Percentiles rank a stretch among this genome's conserved stretches.
These are phyloP conservation scores for Rhododendron simsii DNA, from an alignment of 148 eudicot species.

Conservation along the genomic window DNA sequence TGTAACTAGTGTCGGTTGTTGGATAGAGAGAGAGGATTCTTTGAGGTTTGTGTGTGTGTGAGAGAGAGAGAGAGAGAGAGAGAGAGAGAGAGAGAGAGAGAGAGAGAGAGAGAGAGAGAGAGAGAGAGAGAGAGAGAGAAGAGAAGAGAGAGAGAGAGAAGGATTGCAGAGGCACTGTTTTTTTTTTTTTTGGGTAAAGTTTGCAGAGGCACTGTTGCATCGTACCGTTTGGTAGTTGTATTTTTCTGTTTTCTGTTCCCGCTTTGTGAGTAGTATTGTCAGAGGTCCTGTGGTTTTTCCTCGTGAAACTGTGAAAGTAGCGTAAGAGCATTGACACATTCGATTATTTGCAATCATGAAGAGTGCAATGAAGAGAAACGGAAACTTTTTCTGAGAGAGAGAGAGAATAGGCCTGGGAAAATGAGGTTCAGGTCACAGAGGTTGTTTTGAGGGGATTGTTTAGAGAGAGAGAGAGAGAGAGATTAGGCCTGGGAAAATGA, in stretches of 20 bases:
- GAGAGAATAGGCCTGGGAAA: not conserved
- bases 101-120: not conserved
- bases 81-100: no score
- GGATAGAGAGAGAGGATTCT: not conserved
- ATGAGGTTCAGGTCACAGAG: not conserved
- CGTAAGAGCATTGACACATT: not conserved
- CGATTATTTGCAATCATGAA: not conserved
- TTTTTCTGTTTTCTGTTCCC: conserved; percentile 4
- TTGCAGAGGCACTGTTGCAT: not conserved
- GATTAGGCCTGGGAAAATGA: not conserved
- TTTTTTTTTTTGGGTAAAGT: not conserved
- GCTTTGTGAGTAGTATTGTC: not conserved
- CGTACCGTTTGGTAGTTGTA: not conserved
- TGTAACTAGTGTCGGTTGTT: not conserved
- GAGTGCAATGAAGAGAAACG: not conserved
- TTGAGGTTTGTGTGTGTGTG: not conserved
- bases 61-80: no score
- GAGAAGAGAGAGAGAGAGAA: no score
- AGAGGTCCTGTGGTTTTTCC: not conserved
- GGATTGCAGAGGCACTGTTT: not conserved
- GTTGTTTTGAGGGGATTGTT: not conserved
- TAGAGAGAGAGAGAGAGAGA: not conserved
- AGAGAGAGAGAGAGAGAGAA: no score
- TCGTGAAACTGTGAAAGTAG: conserved; percentile 8
- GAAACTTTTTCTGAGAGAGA: not conserved